phyloP scores from a whole-genome alignment of 306 rosid genomes.

The Rosa chinensis region DNA sequence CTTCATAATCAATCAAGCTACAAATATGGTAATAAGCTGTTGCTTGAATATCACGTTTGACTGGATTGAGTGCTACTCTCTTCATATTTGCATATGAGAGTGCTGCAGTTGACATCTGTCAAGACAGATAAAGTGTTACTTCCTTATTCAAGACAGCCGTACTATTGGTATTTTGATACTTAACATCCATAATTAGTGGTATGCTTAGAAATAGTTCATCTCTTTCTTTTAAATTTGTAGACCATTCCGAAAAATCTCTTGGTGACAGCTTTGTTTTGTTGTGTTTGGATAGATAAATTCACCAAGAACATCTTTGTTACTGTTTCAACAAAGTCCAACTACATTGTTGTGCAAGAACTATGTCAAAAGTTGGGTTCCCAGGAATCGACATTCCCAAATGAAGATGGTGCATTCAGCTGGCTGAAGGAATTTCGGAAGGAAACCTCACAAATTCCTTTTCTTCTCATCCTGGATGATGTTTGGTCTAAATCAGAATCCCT shows the following conservation, averaged over 20 bases:
- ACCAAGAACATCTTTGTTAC: conserved; percentile 42
- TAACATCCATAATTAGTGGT: background rate
- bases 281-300: conserved; percentile 43
- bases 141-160: no score
- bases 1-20: no score
- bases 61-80: no score
- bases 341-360: conserved; percentile 32
- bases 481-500: conserved; percentile 42
- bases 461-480: conserved; percentile 65
- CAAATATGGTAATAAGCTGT: no score
- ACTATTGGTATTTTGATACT: no score
- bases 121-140: no score
- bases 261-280: background rate
- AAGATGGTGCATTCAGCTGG: conserved; percentile 26
- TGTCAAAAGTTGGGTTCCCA: conserved; percentile 16
- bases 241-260: background rate
- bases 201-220: no score
- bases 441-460: conserved; percentile 20
- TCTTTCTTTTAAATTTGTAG: no score
- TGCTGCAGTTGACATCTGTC: background rate
- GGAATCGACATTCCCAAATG: conserved; percentile 35
- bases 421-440: conserved; percentile 37
- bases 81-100: background rate
- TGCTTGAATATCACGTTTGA: no score
- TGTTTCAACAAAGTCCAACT: conserved; percentile 34